Conservation (phyloP, 768 basidiomycete genomes). For the Pulveroboletus sp. region DNA sequence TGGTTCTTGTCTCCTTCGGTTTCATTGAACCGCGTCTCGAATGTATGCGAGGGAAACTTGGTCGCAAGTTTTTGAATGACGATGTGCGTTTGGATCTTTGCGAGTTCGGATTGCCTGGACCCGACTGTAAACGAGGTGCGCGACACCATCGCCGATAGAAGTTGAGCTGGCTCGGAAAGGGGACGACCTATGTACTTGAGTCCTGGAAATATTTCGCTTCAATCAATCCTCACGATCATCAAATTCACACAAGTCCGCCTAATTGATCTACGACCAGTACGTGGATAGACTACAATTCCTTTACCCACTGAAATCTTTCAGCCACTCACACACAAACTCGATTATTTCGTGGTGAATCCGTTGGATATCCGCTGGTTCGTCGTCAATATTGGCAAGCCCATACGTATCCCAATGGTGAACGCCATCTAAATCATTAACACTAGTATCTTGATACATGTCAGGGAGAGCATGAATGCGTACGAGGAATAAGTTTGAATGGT, state of each 20-base stretch:
- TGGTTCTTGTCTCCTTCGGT: conserved; percentile 89
- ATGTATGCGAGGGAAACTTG: conserved; percentile 48
- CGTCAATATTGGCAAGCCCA: conserved; percentile 55
- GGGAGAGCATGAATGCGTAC: conserved; percentile 40
- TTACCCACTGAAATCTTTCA: conserved; percentile 41
- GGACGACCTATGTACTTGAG: too few relatives aligned
- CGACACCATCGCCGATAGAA: conserved; percentile 6
- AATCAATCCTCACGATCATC: too few relatives aligned
- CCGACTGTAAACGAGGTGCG: conserved; percentile 67
- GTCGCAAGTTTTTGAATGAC: conserved; percentile 64
- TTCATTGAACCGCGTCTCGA: conserved; percentile 60
- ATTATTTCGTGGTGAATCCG: conserved; percentile 82
- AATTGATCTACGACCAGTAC: neutral
- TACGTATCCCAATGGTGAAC: conserved; percentile 76
- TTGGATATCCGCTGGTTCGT: conserved; percentile 77
- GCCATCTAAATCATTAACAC: conserved; percentile 43
- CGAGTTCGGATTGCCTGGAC: conserved; percentile 84
- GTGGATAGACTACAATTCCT: neutral
- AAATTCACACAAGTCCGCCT: too few relatives aligned
- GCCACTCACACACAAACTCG: conserved; percentile 75
- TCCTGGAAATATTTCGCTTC: too few relatives aligned
- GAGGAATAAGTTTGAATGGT: conserved; percentile 86
- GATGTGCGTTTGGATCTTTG: conserved; percentile 84
- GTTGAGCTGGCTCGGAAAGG: too few relatives aligned
- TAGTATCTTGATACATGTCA: neutral